A percentile compares a stretch with the other conserved stretches of the same genome.
Conservation (phyloP, 768 basidiomycete genomes). For the Phaffia tasmanica region DNA sequence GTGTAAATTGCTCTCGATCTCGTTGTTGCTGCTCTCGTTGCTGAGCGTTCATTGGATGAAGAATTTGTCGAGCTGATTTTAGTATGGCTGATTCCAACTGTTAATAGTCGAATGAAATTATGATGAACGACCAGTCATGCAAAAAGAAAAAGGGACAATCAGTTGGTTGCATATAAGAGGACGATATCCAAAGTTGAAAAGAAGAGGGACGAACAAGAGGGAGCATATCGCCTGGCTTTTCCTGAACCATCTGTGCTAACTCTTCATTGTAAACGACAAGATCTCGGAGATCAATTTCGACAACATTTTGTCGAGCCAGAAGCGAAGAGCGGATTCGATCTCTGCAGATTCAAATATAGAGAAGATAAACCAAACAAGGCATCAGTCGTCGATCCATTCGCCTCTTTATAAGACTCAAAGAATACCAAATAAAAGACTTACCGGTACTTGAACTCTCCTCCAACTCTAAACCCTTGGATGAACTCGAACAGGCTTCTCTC, state of each 20-base stretch:
- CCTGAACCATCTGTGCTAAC: slow-evolving; percentile 79
- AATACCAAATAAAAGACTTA: slow-evolving; percentile 34
- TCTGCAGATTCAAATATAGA: slow-evolving; percentile 36
- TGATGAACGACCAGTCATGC: no score
- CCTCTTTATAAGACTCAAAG: not conserved
- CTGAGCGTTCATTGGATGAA: slow-evolving; percentile 61
- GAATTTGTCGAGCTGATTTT: slow-evolving; percentile 66
- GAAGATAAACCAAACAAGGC: not conserved
- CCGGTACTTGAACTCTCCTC: slow-evolving; percentile 88
- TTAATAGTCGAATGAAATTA: no score
- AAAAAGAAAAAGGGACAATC: not conserved
- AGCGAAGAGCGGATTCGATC: slow-evolving; percentile 84
- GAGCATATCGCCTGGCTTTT: slow-evolving; percentile 74
- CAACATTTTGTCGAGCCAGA: slow-evolving; percentile 71
- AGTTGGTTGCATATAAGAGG: not conserved
- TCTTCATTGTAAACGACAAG: slow-evolving; percentile 75
- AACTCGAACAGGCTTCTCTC: slow-evolving; percentile 76
- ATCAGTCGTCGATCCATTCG: not conserved
- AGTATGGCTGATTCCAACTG: slow-evolving; percentile 89
- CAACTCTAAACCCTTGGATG: slow-evolving; percentile 73
- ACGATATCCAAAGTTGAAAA: not conserved
- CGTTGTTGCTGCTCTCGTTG: slow-evolving; percentile 45
- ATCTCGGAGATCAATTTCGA: slow-evolving; percentile 71
- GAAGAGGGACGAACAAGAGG: slow-evolving; percentile 53
- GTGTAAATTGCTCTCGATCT: slow-evolving; percentile 28